These are phyloP conservation scores for Neostapfia colusana DNA, from an alignment of 176 grass and related monocot genomes.

Conservation along the genomic window DNA sequence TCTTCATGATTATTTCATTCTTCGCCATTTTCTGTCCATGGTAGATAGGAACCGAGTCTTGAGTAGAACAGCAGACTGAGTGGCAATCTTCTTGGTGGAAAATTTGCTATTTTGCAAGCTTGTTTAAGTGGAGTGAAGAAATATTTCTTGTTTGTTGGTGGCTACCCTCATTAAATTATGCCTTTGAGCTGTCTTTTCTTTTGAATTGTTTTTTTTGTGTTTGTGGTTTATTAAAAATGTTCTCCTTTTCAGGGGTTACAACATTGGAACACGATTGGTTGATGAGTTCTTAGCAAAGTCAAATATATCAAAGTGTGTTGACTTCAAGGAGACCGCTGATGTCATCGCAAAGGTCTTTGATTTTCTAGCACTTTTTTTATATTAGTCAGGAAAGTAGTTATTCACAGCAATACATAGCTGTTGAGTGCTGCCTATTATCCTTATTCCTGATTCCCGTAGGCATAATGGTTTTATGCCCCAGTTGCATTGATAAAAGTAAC, in stretches of 20 bases:
- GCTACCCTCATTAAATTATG: not conserved
- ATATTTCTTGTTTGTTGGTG: not conserved
- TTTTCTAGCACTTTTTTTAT: slow-evolving; percentile 3
- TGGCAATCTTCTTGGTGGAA: not conserved
- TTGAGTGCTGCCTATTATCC: not conserved
- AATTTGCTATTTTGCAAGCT: not conserved
- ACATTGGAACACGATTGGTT: slow-evolving; percentile 88
- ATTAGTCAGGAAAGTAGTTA: not conserved
- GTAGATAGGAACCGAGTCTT: slow-evolving; percentile 14
- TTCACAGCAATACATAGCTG: not conserved
- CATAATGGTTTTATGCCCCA: not conserved
- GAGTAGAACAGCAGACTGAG: not conserved
- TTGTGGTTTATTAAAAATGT: not conserved
- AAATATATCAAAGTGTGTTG: slow-evolving; percentile 88
- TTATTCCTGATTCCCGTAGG: not conserved
- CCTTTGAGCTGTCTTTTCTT: not conserved
- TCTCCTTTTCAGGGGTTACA: slow-evolving; percentile 79
- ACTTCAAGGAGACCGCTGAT: slow-evolving; percentile 98
- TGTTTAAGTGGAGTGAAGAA: not conserved
- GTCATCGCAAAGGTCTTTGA: slow-evolving; percentile 84
- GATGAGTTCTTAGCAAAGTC: slow-evolving; percentile 98
- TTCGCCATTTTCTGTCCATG: not conserved
- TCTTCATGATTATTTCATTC: not conserved
- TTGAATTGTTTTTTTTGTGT: not conserved
- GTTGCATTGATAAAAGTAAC: not conserved